These are phyloP conservation scores for Hypoxylon intermedium DNA, from an alignment of 495 filamentous ascomycete genomes.

Conservation along the genomic window DNA sequence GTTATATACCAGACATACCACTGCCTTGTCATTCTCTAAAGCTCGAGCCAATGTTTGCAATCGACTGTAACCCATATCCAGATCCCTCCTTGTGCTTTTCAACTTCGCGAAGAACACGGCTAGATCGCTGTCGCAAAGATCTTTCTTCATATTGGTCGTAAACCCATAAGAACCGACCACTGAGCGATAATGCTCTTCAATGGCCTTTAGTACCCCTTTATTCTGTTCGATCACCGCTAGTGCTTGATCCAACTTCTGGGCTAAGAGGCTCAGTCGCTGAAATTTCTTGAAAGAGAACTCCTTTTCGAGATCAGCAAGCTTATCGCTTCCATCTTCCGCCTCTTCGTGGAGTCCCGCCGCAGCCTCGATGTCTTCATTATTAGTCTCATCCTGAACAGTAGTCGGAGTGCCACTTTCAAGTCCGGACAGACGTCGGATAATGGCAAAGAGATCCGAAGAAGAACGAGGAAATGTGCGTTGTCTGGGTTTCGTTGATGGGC, in stretches of 20 bases:
- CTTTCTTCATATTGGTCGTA: constrained; percentile 14
- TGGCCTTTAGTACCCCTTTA: constrained; percentile 44
- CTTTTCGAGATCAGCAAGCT: constrained; percentile 26
- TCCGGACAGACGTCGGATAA: constrained; percentile 7
- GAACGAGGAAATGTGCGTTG: constrained; percentile 8
- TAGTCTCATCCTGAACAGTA: not conserved
- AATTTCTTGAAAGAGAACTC: constrained; percentile 48
- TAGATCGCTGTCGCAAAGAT: constrained; percentile 15
- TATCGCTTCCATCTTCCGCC: constrained; percentile 9
- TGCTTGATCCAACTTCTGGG: constrained; percentile 50
- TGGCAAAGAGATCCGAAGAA: constrained; percentile 5
- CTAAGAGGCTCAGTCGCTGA: constrained; percentile 48
- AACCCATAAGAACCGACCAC: constrained; percentile 28
- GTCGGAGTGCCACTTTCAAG: not conserved
- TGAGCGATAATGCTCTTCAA: constrained; percentile 38
- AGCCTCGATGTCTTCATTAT: constrained; percentile 10
- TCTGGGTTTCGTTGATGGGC: not conserved
- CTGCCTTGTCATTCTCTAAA: constrained; percentile 36
- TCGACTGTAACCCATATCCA: constrained; percentile 40
- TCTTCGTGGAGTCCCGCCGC: constrained; percentile 4
- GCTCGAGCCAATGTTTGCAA: constrained; percentile 37
- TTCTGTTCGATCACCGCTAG: constrained; percentile 47
- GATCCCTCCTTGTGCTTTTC: constrained; percentile 33
- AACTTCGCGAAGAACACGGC: constrained; percentile 31
- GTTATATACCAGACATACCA: constrained; percentile 31